phyloP scores from a whole-genome alignment of 306 rosid species.

The Astragalus glycyphyllos region DNA sequence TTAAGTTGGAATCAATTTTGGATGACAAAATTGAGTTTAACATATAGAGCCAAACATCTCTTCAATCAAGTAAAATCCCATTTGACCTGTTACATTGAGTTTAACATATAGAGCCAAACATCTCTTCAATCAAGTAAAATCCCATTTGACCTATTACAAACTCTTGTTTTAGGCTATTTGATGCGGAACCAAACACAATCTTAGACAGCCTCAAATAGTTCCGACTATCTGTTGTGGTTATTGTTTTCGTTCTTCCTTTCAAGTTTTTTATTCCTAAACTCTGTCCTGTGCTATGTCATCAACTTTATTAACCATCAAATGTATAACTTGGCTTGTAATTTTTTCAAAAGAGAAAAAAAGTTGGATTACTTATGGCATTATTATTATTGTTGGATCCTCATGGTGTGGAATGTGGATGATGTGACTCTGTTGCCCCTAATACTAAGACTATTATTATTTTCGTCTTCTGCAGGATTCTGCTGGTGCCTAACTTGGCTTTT shows the following conservation, averaged over 20 bases:
- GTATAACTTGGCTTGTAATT: not conserved
- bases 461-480: slow-evolving; percentile 48
- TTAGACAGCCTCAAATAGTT: not conserved
- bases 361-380: slow-evolving; percentile 14
- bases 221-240: not conserved
- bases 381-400: slow-evolving; percentile 19
- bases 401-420: not conserved
- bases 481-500: slow-evolving; percentile 41
- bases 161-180: no score
- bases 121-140: no score
- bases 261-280: slow-evolving; percentile 1
- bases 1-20: no score
- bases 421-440: slow-evolving; percentile 8
- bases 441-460: slow-evolving; percentile 11
- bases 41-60: no score
- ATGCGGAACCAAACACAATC: not conserved
- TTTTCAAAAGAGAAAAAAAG: not conserved
- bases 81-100: no score
- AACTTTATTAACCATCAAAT: slow-evolving; percentile 7
- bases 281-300: slow-evolving; percentile 2
- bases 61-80: no score
- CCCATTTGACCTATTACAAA: no score
- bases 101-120: no score
- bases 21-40: no score
- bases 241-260: not conserved